phyloP scores from a whole-genome alignment of 208 protist genomes.

The Angomonas ambiguus region DNA sequence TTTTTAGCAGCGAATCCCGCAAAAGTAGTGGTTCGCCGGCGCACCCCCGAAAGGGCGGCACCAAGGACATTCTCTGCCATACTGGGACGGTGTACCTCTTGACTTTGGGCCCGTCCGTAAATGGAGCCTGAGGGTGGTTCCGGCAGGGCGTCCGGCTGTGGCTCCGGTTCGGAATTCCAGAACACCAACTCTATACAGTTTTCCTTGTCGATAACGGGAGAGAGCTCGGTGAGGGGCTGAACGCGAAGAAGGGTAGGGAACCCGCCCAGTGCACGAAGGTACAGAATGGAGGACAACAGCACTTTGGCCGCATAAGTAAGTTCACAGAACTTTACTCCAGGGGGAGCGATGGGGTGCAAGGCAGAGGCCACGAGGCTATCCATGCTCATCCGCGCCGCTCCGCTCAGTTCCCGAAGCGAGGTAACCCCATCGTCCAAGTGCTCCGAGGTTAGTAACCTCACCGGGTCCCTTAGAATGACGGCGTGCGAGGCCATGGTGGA shows the following conservation, averaged over 20 bases:
- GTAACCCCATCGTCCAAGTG: constrained; percentile 38
- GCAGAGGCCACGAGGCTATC: constrained; percentile 22
- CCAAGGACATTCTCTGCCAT: neutral
- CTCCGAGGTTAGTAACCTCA: constrained; percentile 42
- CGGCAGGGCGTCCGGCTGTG: neutral
- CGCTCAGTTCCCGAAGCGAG: neutral
- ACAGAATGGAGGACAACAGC: constrained; percentile 65
- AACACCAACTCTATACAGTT: constrained; percentile 85
- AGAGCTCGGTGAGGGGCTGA: constrained; percentile 50
- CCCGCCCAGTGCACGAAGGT: constrained; percentile 72
- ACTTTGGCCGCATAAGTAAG: constrained; percentile 66
- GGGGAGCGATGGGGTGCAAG: constrained; percentile 22
- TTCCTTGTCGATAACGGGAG: constrained; percentile 65
- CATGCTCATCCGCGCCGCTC: constrained; percentile 1
- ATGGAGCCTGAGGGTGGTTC: constrained; percentile 4
- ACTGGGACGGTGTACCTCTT: neutral
- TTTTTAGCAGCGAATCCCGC: neutral
- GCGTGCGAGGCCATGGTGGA: constrained; percentile 34
- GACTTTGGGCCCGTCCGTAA: neutral
- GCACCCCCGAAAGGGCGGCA: neutral
- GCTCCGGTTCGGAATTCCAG: constrained; percentile 30
- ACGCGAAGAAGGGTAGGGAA: constrained; percentile 73
- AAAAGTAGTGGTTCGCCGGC: neutral
- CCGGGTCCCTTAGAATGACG: constrained; percentile 41
- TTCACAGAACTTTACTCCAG: constrained; percentile 31